Evolutionary conservation across 2,329 filamentous ascomycete species (phyloP), one percentile per base, ranked within the genome.

Genomic region (Xylaria sp.): DNA sequence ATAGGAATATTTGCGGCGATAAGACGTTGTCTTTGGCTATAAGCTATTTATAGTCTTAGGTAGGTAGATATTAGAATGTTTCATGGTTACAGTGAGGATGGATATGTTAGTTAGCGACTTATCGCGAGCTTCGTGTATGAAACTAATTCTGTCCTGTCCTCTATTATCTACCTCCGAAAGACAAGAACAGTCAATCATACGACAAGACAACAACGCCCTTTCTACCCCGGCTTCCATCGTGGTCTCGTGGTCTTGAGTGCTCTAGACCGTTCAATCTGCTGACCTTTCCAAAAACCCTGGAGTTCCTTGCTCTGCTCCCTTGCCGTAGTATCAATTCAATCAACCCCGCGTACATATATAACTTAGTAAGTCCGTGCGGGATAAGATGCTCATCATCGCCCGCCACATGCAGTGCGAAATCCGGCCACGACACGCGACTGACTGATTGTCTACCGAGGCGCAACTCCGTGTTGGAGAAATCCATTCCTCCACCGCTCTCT

Each of bases 391-490:
- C 35, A 5, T 54, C 35, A 5, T 59, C 40, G 16, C 16, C 13
- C 16, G 35, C 27, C 32, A 5, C 5, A 29, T 25, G 47, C 9
- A 44, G 23, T 8, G 16, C 8, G 35, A 44, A 53, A 25, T 54
- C 48, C 2, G 35, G 48, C 48, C 21, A 44, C 16, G 44, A 44
- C 35, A 54, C 23, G 32, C 32, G 1, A 48, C 42, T 23, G 44
- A 44, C 48, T 44, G 1, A 48, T 42, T 23, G 44, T 54, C 48
- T 44, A 53, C 18, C 9, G 53, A 50, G 9, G 35, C 47, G 47
- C 55, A 65, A 21, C 47, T 60, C 55, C 55, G 60, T 5, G 55
- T 47, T n/a, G 63, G 63, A 1, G 47, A n/a, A 8, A 54, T 16
- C 35, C n/a, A n/a, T n/a, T n/a, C n/a, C n/a, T n/a, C n/a, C n/a